Evolutionary conservation across 441 rosid genomes (phyloP).

Genomic region (Erodium trifolium): DNA sequence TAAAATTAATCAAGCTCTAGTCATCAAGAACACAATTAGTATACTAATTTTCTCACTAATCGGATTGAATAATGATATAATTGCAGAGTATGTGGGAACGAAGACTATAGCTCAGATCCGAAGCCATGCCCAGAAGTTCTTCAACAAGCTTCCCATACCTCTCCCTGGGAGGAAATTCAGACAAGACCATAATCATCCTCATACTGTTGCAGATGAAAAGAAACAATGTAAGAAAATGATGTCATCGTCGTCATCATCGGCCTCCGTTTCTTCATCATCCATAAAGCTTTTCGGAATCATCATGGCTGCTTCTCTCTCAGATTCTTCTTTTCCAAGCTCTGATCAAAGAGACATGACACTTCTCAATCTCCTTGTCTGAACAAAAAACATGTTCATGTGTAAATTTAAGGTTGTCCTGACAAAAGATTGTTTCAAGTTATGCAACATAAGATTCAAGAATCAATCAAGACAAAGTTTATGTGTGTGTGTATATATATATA

Average conservation of each 20-base stretch:
- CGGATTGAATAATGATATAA: not conserved
- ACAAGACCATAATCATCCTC: not conserved
- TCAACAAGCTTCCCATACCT: not conserved
- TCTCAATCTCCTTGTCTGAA: too few relatives aligned
- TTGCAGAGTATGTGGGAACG: slow-evolving; percentile 6
- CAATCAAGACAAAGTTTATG: too few relatives aligned
- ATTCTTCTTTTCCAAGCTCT: not conserved
- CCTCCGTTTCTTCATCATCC: not conserved
- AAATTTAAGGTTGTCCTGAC: too few relatives aligned
- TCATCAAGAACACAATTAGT: too few relatives aligned
- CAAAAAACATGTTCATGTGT: too few relatives aligned
- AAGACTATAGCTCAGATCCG: slow-evolving; percentile 5
- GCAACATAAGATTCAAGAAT: too few relatives aligned
- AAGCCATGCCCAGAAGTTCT: slow-evolving; percentile 10
- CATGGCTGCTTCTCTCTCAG: not conserved
- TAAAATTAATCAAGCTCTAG: too few relatives aligned
- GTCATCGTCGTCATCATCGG: too few relatives aligned
- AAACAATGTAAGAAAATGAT: too few relatives aligned
- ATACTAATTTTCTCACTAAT: too few relatives aligned
- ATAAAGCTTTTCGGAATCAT: not conserved
- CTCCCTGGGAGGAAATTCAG: not conserved
- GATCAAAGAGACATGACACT: not conserved
- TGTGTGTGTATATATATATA: too few relatives aligned
- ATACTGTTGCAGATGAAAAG: not conserved
- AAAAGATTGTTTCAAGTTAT: too few relatives aligned